Base-by-base conservation (phyloP, 1,284 basidiomycete genomes). In the Psilocybe mexicana region DNA sequence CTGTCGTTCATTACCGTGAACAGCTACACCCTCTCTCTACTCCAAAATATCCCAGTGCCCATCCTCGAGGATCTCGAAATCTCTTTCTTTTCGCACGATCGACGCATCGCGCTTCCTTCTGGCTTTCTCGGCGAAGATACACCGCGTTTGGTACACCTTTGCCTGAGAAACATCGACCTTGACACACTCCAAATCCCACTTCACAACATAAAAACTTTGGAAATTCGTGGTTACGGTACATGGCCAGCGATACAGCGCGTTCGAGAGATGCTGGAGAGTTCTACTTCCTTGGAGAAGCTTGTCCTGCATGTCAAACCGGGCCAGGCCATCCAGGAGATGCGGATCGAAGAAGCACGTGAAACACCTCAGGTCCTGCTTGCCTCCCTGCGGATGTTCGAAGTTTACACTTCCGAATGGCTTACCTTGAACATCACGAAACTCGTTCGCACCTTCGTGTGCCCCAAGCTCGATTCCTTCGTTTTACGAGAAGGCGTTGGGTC, bases 401-500 rank as follows among this genome's bases (percentile, higher is more conserved):
- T 70, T 2, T 60, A 65, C 45, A 69, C 67, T 12, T 67, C 69
- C 2, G 69, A 71, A 61, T 65, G 70, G 64, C 57, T 70, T 8
- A 60, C 69, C 23, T 26, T 46, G n/a, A 54, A 61, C 14, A 60
- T 69, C 6, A 57, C 63, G 2, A 45, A 49, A 1, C 50, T 70
- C 24, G 58, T 67, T n/a, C 61, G 57, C 10, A 28, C 61, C 10
- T 68, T 71, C 49, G 54, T 61, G 6, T 63, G 56, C 33, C 69
- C 70, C 1, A 65, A 65, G 18, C 40, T 70, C 18, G 49, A 63
- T 11, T 50, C 60, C 3, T 56, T 70, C 33, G 50, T 52, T 8
- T 40, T 70, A 12, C 64, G 59, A 30, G 67, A 68, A 43, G 60
- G 55, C 44, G n/a, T 53, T 43, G 26, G 35, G 42, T 14, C 45